phyloP scores from a whole-genome alignment of 164 flowering plant genomes.

The Aristolochia contorta region DNA sequence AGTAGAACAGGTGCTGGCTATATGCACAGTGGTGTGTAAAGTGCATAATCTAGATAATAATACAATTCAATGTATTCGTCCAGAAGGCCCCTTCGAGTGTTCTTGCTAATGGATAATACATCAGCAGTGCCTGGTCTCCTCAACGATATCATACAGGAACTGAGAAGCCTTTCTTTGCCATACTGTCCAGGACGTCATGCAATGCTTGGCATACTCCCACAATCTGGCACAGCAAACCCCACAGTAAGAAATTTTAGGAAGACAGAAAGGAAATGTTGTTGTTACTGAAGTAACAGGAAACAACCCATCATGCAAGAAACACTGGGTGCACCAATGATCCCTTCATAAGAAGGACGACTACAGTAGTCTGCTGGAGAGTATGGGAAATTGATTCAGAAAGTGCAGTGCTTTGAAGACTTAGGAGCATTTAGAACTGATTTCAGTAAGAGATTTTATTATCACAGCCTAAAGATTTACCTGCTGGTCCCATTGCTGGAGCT shows the following conservation, averaged over 20 bases:
- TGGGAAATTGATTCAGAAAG: background rate
- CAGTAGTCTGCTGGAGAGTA: background rate
- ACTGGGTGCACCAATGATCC: background rate
- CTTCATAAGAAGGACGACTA: background rate
- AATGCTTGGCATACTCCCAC: slow-evolving; percentile 91
- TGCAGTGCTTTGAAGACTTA: background rate
- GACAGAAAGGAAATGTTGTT: background rate
- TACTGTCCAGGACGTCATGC: slow-evolving; percentile 76
- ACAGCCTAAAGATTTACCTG: slow-evolving; percentile 39
- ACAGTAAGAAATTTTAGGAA: background rate
- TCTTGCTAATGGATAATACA: no score
- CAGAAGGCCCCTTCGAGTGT: no score
- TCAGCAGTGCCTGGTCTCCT: background rate
- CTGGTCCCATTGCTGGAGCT: slow-evolving; percentile 96
- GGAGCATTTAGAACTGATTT: background rate
- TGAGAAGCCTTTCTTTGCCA: slow-evolving; percentile 84
- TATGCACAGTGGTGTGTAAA: no score
- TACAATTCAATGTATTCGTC: no score
- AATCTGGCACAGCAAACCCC: slow-evolving; percentile 44
- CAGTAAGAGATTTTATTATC: background rate
- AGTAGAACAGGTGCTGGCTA: no score
- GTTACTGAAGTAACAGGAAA: background rate
- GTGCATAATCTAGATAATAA: no score
- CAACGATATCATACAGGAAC: slow-evolving; percentile 51
- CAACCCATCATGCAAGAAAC: background rate